phyloP scores from a whole-genome alignment of 1,139 yeast species.

The Schwanniomyces etchellsii region DNA sequence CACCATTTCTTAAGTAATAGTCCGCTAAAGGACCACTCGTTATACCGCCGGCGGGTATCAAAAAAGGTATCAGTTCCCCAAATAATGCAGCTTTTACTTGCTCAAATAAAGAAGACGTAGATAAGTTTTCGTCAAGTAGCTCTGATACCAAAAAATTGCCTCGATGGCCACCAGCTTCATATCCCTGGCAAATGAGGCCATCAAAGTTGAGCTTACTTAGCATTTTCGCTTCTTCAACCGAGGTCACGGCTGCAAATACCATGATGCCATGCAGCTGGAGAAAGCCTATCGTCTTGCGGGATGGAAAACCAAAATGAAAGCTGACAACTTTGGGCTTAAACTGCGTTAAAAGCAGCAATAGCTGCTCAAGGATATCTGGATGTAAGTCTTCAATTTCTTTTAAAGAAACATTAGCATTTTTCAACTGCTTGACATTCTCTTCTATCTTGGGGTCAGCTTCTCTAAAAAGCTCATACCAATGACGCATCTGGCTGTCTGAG shows the following conservation, averaged over 20 bases:
- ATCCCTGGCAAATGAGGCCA: conserved; percentile 44
- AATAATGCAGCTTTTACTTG: conserved; percentile 11
- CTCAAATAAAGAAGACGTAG: conserved; percentile 16
- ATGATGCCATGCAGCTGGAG: conserved; percentile 42
- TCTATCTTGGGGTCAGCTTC: conserved; percentile 4
- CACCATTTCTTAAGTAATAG: conserved; percentile 19
- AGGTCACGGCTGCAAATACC: conserved; percentile 47
- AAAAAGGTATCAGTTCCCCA: conserved; percentile 12
- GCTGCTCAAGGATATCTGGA: conserved; percentile 5
- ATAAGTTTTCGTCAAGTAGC: conserved; percentile 1
- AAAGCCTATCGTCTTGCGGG: conserved; percentile 27
- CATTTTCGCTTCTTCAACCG: conserved; percentile 28
- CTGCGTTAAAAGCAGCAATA: conserved; percentile 1
- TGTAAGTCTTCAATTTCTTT: conserved; percentile 19
- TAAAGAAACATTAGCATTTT: conserved; percentile 31
- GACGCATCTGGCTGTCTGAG: conserved; percentile 12
- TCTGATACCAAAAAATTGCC: conserved; percentile 29
- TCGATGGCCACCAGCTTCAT: conserved; percentile 53
- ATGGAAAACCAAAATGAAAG: conserved; percentile 47
- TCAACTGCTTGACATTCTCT: conserved; percentile 6
- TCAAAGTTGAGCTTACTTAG: conserved; percentile 23
- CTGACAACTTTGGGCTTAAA: conserved; percentile 27
- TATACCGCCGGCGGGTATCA: conserved; percentile 47
- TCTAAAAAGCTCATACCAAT: conserved; percentile 20
- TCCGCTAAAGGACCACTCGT: conserved; percentile 19